phyloP scores from a whole-genome alignment of 2,329 filamentous ascomycete genomes.

The Colletotrichum caudatum region DNA sequence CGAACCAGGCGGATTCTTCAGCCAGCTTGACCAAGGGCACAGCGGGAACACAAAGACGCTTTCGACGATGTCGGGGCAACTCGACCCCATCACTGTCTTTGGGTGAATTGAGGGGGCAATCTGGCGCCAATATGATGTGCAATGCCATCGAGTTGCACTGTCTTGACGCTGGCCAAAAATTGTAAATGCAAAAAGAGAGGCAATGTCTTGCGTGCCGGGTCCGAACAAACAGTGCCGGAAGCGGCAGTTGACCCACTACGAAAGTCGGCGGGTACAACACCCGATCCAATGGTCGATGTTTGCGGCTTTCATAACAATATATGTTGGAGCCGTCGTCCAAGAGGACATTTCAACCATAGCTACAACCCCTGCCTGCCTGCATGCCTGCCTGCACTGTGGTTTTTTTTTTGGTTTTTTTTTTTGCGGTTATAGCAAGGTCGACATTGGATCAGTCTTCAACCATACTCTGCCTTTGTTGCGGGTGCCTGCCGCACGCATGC shows the following conservation, averaged over 20 bases:
- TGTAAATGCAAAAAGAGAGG: not conserved
- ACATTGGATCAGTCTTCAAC: not conserved
- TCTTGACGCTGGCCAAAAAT: not conserved
- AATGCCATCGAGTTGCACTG: not conserved
- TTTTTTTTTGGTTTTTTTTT: not conserved
- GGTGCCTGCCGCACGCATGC: not conserved
- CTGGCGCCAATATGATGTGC: not conserved
- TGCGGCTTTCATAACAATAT: slow-evolving; percentile 1
- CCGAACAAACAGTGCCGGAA: slow-evolving; percentile 13
- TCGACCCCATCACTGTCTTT: not conserved
- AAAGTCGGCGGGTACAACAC: slow-evolving; percentile 21
- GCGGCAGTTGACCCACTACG: slow-evolving; percentile 16
- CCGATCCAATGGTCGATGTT: slow-evolving; percentile 14
- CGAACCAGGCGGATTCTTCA: slow-evolving; percentile 4
- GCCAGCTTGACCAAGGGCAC: not conserved
- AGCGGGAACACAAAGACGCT: not conserved
- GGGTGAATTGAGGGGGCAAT: not conserved
- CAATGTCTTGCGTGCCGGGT: not conserved
- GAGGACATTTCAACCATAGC: not conserved
- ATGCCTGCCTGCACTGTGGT: not conserved
- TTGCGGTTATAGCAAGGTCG: not conserved
- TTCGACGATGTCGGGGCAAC: slow-evolving; percentile 8
- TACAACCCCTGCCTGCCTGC: not conserved
- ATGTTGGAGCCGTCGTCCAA: no score
- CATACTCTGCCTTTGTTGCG: not conserved